Evolutionary conservation across 1,139 yeast species (phyloP), one percentile per base, ranked within the genome.

Genomic region (Kodamaea plutei): DNA sequence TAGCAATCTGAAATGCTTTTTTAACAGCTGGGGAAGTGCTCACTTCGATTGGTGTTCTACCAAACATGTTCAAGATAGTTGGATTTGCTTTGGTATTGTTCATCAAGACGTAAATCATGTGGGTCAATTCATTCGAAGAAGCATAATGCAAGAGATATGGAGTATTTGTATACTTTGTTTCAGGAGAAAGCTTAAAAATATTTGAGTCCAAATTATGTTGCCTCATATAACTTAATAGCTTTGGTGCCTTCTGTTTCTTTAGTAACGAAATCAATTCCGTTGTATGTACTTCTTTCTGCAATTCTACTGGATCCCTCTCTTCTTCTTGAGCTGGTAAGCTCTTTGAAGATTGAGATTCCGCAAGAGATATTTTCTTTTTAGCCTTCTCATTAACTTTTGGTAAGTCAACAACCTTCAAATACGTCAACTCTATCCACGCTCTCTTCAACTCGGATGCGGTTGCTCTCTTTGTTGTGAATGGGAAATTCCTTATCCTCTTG

Each of bases 391-490:
- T 63, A 23, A 66, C 52, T 45, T 66, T 61, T 1, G 95, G 93
- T 14, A 68, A 57, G n/a, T 75, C 74, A 8, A 73, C 59, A 1
- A 76, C 52, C 25, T 66, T 61, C 41, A 84, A 60, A 43, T 83
- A 78, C 0, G 89, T 66, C 36, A 91, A 63, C 42, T 81, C 80
- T 16, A 76, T 69, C 97, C 98, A 91, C 0, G 94, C 87, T 28
- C 80, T 71, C 48, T 79, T 84, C 44, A 93, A 59, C 52, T 89
- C 98, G 2, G 77, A 62, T 0, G 84, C 70, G 0, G 96, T 89
- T 0, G 98, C 95, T 44, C 96, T 70, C 35, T 77, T 76, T 0
- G 98, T 91, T 0, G 96, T 81, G 56, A 91, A 87, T 1, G 98
- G 98, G 51, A 91, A 76, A 6, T 67, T 60, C 39, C 73, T 73